Base-by-base conservation (phyloP, 768 basidiomycete genomes). In the Vararia minispora region DNA sequence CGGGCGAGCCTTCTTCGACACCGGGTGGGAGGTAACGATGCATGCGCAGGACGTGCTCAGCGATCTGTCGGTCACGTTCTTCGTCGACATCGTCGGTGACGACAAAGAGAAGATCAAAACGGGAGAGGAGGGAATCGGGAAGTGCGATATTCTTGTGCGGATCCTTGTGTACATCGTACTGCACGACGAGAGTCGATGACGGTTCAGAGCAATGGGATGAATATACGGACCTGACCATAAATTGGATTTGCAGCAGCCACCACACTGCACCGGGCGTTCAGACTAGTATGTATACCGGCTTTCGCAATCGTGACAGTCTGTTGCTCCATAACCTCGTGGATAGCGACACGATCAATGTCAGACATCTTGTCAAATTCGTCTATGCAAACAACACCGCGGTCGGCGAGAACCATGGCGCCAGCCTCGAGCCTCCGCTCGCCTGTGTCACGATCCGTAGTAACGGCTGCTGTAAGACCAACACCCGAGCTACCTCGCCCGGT, bases 321-420 rank as follows among this genome's bases (percentile, higher is more conserved):
- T 59, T 97, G 94, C 57, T 98, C 95, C 95, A 99, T 99, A 55
- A 98, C 95, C 74, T 99, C 95, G 63, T 99, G 95, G 52, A 99
- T 99, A 24, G 95, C 94, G 14, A 98, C 94, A 48, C 95, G 78
- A 64, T 99, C 95, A 48, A 98, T 73, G 55, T 99, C 95, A 20
- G 89, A 92, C 95, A 99, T 98, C 60, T 99, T 99, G 72, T 99
- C 95, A 54, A 99, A 99, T 62, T 99, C 95, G 60, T 99, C 95
- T 51, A 99, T 98, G 59, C 95, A 99, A 31, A 99, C 94, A 16
- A 99, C 91, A 13, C 95, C 95, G 50, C 94, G 79, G 60, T 99
- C 95, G 21, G 95, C 95, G 42, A 99, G 79, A 38, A 99, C 95
- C 95, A 99, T 99, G 10, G 95, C 95, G 30, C 95, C 95, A 3